Evolutionary conservation across 1,284 basidiomycete genomes (phyloP).

Genomic region (Phellinidium pouzarii): DNA sequence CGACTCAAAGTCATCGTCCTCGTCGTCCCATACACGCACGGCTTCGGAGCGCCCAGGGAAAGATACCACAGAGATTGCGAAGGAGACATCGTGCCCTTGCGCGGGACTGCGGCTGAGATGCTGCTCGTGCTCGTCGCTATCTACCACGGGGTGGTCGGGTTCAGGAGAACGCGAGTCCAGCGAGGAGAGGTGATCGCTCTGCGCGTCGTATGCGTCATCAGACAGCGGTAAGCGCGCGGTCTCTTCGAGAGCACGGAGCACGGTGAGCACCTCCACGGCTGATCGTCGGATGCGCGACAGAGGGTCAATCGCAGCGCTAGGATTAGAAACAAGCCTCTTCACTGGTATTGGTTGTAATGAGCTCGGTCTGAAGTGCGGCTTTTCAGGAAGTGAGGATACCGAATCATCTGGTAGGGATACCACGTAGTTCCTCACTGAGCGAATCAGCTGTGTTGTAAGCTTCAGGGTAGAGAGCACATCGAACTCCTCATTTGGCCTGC

Average conservation of each 20-base stretch:
- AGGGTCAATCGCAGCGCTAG: conserved; percentile 41
- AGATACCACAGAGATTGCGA: conserved; percentile 60
- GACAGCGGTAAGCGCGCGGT: conserved; percentile 54
- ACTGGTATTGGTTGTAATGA: conserved; percentile 34
- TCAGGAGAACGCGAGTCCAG: conserved; percentile 30
- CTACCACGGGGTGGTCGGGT: conserved; percentile 33
- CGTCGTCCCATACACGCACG: conserved; percentile 77
- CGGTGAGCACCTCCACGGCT: conserved; percentile 70
- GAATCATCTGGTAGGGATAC: conserved; percentile 72
- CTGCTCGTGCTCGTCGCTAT: conserved; percentile 19
- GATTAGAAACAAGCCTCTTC: conserved; percentile 33
- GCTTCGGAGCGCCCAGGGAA: conserved; percentile 56
- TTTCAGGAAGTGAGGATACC: conserved; percentile 34
- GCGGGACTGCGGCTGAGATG: neutral
- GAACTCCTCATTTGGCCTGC: conserved; percentile 25
- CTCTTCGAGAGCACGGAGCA: conserved; percentile 68
- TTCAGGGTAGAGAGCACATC: conserved; percentile 66
- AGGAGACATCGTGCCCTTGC: conserved; percentile 42
- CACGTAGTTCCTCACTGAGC: conserved; percentile 75
- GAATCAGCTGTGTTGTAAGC: conserved; percentile 68
- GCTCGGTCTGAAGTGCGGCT: conserved; percentile 36
- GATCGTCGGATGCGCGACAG: conserved; percentile 60
- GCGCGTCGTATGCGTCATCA: conserved; percentile 70
- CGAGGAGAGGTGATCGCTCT: conserved; percentile 54
- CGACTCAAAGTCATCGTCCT: conserved; percentile 40